Percentiles rank a stretch among this genome's conserved stretches.
Evolutionary conservation across 768 basidiomycete genomes (phyloP).

Genomic region (Phaeolepiota aurea): DNA sequence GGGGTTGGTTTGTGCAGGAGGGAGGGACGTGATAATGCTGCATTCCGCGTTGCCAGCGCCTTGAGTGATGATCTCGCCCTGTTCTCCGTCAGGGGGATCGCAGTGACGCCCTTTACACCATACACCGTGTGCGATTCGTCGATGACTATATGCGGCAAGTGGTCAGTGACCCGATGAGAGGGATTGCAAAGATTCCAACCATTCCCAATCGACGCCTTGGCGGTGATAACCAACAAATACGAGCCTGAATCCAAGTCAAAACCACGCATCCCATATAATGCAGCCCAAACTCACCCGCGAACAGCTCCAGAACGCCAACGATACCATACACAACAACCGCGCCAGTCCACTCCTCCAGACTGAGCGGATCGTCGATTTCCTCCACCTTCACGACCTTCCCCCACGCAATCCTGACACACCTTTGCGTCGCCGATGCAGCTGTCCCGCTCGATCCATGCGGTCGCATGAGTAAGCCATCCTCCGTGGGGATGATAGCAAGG

Average conservation of each 20-base stretch:
- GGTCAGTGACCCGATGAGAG: not conserved
- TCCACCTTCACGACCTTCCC: conserved; percentile 45
- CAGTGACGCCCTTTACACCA: conserved; percentile 56
- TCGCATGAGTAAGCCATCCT: conserved; percentile 58
- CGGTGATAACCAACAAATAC: conserved; percentile 67
- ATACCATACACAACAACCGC: conserved; percentile 65
- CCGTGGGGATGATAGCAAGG: conserved; percentile 52
- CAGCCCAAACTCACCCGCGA: conserved; percentile 43
- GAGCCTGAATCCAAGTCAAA: conserved; percentile 40
- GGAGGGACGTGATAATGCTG: conserved; percentile 35
- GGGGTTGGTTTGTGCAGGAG: conserved; percentile 22
- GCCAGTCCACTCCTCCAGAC: conserved; percentile 36
- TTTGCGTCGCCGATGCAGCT: conserved; percentile 33
- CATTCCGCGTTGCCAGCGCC: conserved; percentile 43
- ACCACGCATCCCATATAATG: conserved; percentile 2
- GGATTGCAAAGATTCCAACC: conserved; percentile 39
- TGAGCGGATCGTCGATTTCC: conserved; percentile 31
- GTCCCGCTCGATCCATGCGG: conserved; percentile 33
- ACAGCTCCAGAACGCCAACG: conserved; percentile 65
- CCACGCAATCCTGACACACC: conserved; percentile 51
- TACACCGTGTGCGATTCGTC: conserved; percentile 56
- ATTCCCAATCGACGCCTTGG: conserved; percentile 53
- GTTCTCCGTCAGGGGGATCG: conserved; percentile 65
- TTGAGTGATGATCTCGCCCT: conserved; percentile 48
- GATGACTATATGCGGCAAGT: conserved; percentile 38